Percentiles rank a stretch among this genome's conserved stretches.
Evolutionary conservation across 495 filamentous ascomycete species (phyloP).

Genomic region (Thozetella sp.): DNA sequence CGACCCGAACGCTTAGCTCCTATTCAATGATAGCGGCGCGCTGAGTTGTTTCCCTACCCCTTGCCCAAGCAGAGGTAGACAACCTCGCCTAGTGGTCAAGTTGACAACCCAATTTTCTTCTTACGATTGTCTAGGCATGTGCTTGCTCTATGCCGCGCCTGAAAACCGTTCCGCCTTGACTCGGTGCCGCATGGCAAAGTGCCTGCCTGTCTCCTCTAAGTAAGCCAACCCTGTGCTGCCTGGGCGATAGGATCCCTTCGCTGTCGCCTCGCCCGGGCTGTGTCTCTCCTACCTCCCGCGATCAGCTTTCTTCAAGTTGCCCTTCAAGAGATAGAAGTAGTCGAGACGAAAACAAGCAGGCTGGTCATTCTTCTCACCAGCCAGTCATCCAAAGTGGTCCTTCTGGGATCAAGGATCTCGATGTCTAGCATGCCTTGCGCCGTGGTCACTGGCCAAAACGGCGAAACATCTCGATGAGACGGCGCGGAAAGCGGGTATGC

Average conservation of each 20-base stretch:
- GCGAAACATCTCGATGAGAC: no score
- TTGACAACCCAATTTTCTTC: neutral
- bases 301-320: no score
- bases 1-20: no score
- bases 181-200: neutral
- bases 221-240: no score
- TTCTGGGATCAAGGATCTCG: neutral
- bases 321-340: neutral
- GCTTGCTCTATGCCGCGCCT: neutral
- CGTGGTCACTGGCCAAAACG: no score
- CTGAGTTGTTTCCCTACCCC: no score
- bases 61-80: neutral
- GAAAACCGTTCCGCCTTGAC: neutral
- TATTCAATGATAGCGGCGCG: no score
- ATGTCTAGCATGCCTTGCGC: conserved; percentile 1
- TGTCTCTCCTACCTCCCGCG: no score
- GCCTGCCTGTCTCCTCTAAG: neutral
- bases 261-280: no score
- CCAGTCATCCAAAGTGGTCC: neutral
- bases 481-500: no score
- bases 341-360: neutral
- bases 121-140: no score
- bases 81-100: neutral
- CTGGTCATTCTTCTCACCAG: neutral
- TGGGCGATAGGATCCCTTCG: no score